Evolutionary conservation across 352 stramenopile species (phyloP), one percentile per base, ranked within the genome.

Genomic region (Globisporangium recalcitrans): DNA sequence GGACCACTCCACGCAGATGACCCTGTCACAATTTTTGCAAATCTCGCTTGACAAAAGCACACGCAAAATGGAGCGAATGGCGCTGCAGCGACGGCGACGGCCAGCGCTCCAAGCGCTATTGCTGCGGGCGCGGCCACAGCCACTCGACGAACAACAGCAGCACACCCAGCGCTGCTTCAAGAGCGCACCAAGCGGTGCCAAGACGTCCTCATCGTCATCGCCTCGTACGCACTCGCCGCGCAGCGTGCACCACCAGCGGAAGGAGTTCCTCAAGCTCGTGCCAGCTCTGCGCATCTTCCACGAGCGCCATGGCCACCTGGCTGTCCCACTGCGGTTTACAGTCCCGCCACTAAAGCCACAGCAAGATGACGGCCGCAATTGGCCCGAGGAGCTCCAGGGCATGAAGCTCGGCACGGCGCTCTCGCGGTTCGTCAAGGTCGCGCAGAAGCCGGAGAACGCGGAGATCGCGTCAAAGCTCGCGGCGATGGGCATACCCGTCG

Each of bases 371-470:
- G 5, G 9, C 38, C 13, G 13, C 36, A 6, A 54, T 0, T 80
- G 72, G 72, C 58, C 67, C 0, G 10, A 65, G 27, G 70, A 75
- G 27, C 38, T 77, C 11, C 64, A 64, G 7, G 70, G 70, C 26
- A 73, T 80, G 64, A 80, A 80, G 40, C 58, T 80, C 8, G 72
- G 72, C 49, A 80, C 72, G 26, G 57, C 70, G n/a, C 66, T 80
- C 64, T 75, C 72, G 27, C 58, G 72, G 34, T 80, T 80, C 52
- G 34, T 77, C 19, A 74, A 73, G 11, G 69, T 69, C 3, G 70
- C 67, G 26, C 70, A 75, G 32, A 67, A 71, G 34, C 63, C 69
- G 4, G 52, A 54, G 21, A 58, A 76, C 49, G 53, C 62, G 10
- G 27, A 42, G n/a, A 40, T 77, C 6, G 53, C 60, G n/a, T 26